Base-by-base conservation (phyloP, 192 early-diverging fungal genomes). In the Mortierella antarctica region DNA sequence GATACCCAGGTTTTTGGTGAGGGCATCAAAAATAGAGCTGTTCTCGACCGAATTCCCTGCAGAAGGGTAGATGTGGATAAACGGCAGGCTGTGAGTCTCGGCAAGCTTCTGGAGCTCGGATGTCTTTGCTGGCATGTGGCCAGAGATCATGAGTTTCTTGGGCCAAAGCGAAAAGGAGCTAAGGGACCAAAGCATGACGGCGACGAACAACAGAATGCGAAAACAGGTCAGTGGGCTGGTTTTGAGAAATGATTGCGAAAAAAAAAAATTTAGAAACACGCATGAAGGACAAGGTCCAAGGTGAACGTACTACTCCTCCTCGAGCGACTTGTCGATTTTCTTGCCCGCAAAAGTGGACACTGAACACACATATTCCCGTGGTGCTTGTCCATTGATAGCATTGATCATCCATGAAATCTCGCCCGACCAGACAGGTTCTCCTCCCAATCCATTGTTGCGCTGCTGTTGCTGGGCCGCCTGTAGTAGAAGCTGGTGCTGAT, bases 321-420 rank as follows among this genome's bases (percentile, higher is more conserved):
- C 76, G 7, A 79, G 49, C 2, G 76, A 79, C 31, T 79, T 70
- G 23, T 79, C 76, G 6, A 71, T 49, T 41, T 71, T 71, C 39
- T 79, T 79, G 41, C 76, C 76, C 5, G 63, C 64, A 71, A 71
- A 79, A n/a, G 69, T 79, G 12, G 76, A 79, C 15, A 79, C 63
- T 0, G 69, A 63, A 31, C 76, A 79, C 6, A 65, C 62, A 51
- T 15, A 67, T 57, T 79, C 75, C 18, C 69, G 47, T 3, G 76
- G 61, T 23, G 56, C 41, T 53, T 68, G 75, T 0, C 56, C 56
- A n/a, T 60, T 65, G 10, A 52, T 18, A 9, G 52, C 13, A 6
- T 46, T 61, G 31, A 71, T 55, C 56, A 67, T 79, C 76, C 76
- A 79, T 7, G 76, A 53, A 6, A 79, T 49, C n/a, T 79, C 76